Conservation (phyloP, 202 grass and related monocot species). For the Saccharum hybrid region DNA sequence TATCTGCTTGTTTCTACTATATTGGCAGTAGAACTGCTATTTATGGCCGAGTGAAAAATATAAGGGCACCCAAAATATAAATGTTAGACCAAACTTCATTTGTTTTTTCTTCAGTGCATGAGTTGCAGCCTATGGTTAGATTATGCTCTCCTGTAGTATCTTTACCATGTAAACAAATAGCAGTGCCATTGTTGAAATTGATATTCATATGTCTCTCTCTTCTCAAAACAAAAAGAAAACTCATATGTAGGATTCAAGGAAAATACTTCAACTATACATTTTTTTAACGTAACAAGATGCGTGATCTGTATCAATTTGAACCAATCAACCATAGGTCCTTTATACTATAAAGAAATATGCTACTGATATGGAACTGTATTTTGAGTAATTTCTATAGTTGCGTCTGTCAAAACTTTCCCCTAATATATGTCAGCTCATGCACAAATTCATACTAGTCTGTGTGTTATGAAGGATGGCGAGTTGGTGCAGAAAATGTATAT, state of each 20-base stretch:
- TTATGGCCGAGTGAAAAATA: neutral
- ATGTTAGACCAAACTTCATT: neutral
- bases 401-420: neutral
- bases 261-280: neutral
- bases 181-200: neutral
- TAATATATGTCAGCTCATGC: neutral
- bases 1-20: neutral
- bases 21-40: neutral
- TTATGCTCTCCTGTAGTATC: neutral
- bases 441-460: constrained; percentile 1
- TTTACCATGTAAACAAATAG: neutral
- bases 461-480: constrained; percentile 73
- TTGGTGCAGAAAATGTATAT: constrained; percentile 99
- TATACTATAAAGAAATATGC: neutral
- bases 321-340: neutral
- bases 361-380: neutral
- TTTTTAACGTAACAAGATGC: neutral
- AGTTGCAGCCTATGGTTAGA: neutral
- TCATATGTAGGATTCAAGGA: neutral
- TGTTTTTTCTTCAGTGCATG: neutral
- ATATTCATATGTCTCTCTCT: neutral
- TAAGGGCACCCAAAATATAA: neutral
- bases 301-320: neutral
- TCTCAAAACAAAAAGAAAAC: neutral
- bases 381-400: constrained; percentile 8